Evolutionary conservation across 768 basidiomycete species (phyloP).

Genomic region (Termitomyces sp.): DNA sequence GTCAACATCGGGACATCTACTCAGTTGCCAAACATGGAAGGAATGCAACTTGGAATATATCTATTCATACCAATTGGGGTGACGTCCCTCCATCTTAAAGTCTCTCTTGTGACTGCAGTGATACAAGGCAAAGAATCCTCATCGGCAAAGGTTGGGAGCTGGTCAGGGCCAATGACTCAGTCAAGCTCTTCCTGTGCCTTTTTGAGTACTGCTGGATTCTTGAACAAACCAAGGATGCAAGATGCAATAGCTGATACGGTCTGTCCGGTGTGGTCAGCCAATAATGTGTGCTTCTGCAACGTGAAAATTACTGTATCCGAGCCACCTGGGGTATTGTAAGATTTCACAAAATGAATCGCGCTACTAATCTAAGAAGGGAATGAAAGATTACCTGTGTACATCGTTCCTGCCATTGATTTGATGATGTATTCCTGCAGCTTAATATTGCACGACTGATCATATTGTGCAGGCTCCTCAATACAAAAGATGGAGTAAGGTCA

Average conservation of each 20-base stretch:
- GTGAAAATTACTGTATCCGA: conserved; percentile 22
- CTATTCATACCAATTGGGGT: conserved; percentile 17
- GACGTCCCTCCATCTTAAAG: conserved; percentile 23
- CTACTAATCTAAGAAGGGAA: not conserved
- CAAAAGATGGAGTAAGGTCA: conserved; percentile 17
- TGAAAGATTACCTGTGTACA: conserved; percentile 19
- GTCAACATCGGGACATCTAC: conserved; percentile 24
- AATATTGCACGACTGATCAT: conserved; percentile 12
- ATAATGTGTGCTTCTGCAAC: not conserved
- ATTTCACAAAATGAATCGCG: not conserved
- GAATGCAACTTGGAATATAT: not conserved
- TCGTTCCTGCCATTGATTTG: conserved; percentile 19
- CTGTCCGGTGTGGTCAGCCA: conserved; percentile 5
- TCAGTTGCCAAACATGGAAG: not conserved
- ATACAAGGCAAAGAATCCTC: conserved; percentile 9
- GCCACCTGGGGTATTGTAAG: conserved; percentile 15
- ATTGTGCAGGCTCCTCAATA: conserved; percentile 13
- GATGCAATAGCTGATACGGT: conserved; percentile 18
- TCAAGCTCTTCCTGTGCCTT: conserved; percentile 18
- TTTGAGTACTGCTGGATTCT: conserved; percentile 21
- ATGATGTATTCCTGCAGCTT: conserved; percentile 16
- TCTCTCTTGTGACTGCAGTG: conserved; percentile 21
- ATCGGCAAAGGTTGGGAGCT: conserved; percentile 27
- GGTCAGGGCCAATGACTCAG: conserved; percentile 17
- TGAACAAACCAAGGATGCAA: conserved; percentile 25